Conservation (phyloP, 2,329 filamentous ascomycete species). For the Sporothrix brasiliensis region DNA sequence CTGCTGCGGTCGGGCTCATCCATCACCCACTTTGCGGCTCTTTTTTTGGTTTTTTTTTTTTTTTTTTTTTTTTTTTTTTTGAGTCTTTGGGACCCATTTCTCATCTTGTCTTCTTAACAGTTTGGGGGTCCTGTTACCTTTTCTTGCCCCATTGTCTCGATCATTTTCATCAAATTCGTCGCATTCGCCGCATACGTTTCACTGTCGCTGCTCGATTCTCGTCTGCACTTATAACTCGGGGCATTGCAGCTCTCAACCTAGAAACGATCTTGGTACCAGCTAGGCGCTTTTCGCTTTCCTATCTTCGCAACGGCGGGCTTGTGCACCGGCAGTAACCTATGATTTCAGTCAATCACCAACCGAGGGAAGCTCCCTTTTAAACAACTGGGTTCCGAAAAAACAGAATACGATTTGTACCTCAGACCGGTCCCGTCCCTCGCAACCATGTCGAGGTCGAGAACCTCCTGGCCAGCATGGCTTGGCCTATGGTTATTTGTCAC, state of each 20-base stretch:
- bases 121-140: not conserved
- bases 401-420: not conserved
- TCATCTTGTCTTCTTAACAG: not conserved
- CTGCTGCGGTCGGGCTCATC: slow-evolving; percentile 24
- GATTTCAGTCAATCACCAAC: not conserved
- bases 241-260: not conserved
- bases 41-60: slow-evolving; percentile 13
- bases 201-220: not conserved
- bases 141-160: not conserved
- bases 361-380: slow-evolving; percentile 10
- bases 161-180: not conserved
- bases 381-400: not conserved
- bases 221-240: not conserved
- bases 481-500: not conserved
- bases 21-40: slow-evolving; percentile 21
- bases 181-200: slow-evolving; percentile 18
- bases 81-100: not conserved
- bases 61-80: not conserved
- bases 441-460: not conserved
- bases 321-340: not conserved
- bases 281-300: not conserved
- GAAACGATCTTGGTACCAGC: not conserved
- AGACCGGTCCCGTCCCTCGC: not conserved
- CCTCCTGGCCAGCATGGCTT: slow-evolving; percentile 13
- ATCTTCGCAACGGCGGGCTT: too few relatives aligned